Base-by-base conservation (phyloP, 257 asterid genomes). In the Lycium barbarum region DNA sequence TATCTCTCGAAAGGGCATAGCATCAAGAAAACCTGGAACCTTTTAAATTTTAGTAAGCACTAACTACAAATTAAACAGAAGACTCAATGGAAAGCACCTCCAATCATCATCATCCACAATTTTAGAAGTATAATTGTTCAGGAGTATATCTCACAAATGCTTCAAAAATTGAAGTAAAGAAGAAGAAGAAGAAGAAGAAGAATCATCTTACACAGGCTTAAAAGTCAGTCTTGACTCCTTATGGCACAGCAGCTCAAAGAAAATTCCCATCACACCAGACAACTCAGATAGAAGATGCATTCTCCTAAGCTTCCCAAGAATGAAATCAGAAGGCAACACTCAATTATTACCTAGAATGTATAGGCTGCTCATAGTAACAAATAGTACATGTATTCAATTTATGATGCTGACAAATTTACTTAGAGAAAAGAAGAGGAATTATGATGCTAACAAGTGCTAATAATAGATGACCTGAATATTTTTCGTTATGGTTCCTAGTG, bases 181-280 rank as follows among this genome's bases (percentile, higher is more conserved):
- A 57, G 20, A 12, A 20, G 22, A 20, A 47, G 81, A n/a, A 71
- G 55, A 12, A 49, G 22, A 20, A 47, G 81, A n/a, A 71, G 55
- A 73, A 47, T 38, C 49, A 45, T 72, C 81, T 74, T 74, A 74
- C 81, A 74, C 20, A 49, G 62, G 81, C 43, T 11, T 49, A 74
- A 22, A 74, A 49, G 81, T 49, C 81, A 49, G 62, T 74, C 61
- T 49, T 74, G 62, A 74, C 81, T 74, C 81, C 81, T 49, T 74
- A 17, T 20, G 18, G 81, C 20, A 1, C 81, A 49, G 62, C 81
- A 74, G 40, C 58, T 74, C 81, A 74, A 47, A 73, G 43, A 1
- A 74, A 74, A 74, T 74, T 20, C 49, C 62, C 81, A 74, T 74
- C 62, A 74, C 13, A 74, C 20, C 81, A 74, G 81, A 22, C 43